phyloP scores from a whole-genome alignment of 352 stramenopile species.

The Globisporangium recalcitrans region DNA sequence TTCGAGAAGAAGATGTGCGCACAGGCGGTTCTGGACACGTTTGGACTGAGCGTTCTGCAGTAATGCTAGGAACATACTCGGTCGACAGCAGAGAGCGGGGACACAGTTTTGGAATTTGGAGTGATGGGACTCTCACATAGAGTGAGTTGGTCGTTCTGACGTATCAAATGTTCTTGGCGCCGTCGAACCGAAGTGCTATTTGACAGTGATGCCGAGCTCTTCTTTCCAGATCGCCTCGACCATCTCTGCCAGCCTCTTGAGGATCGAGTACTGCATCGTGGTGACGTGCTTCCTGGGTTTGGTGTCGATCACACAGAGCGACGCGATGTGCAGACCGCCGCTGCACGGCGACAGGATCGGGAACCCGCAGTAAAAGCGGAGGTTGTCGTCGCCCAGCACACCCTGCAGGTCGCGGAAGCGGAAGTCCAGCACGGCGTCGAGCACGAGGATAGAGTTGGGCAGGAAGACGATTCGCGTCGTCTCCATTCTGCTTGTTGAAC shows the following conservation, averaged over 20 bases:
- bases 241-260: slow-evolving; percentile 38
- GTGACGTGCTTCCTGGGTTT: slow-evolving; percentile 44
- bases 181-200: background rate
- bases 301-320: slow-evolving; percentile 40
- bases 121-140: too few relatives aligned
- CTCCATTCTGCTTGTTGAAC: too few relatives aligned
- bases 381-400: slow-evolving; percentile 24
- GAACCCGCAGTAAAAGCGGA: slow-evolving; percentile 41
- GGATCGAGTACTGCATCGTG: slow-evolving; percentile 55
- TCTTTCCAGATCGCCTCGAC: slow-evolving; percentile 13
- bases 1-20: slow-evolving; percentile 25
- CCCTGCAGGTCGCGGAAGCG: slow-evolving; percentile 45
- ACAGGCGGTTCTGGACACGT: slow-evolving; percentile 6
- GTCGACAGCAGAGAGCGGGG: background rate
- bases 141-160: too few relatives aligned
- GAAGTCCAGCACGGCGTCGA: slow-evolving; percentile 40
- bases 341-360: slow-evolving; percentile 25
- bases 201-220: background rate
- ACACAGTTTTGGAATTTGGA: too few relatives aligned
- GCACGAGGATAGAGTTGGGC: too few relatives aligned
- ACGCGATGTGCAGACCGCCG: slow-evolving; percentile 20
- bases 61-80: background rate
- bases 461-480: too few relatives aligned
- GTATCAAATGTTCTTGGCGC: too few relatives aligned
- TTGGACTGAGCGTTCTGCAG: slow-evolving; percentile 7